phyloP scores from a whole-genome alignment of 768 basidiomycete genomes.

The Epithele typhae region DNA sequence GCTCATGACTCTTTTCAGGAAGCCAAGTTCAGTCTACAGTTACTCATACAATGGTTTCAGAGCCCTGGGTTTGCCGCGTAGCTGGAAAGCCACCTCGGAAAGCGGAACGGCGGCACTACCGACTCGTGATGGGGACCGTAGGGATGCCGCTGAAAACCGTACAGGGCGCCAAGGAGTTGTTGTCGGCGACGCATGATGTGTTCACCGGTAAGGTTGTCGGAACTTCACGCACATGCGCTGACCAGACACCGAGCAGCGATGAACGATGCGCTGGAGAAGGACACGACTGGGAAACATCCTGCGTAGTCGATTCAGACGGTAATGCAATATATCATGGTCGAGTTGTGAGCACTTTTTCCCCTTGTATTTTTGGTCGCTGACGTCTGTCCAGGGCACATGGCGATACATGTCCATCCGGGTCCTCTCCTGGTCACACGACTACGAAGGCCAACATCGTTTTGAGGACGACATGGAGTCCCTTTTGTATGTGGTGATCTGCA shows the following conservation, averaged over 20 bases:
- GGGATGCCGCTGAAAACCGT: constrained; percentile 1
- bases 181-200: not conserved
- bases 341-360: not conserved
- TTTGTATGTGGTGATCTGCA: constrained; percentile 8
- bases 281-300: constrained; percentile 8
- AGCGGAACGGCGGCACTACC: constrained; percentile 1
- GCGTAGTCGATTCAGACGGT: not conserved
- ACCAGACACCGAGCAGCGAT: not conserved
- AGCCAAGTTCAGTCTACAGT: not conserved
- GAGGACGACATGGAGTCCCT: constrained; percentile 11
- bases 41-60: not conserved
- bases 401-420: constrained; percentile 6
- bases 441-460: not conserved
- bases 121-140: constrained; percentile 1
- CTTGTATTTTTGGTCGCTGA: not conserved
- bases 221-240: not conserved
- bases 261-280: constrained; percentile 1
- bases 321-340: not conserved
- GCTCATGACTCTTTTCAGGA: not conserved
- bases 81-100: not conserved
- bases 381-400: constrained; percentile 6
- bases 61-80: not conserved
- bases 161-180: constrained; percentile 4
- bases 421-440: not conserved
- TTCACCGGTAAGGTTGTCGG: constrained; percentile 1